phyloP scores from a whole-genome alignment of 2,329 filamentous ascomycete species.

The Neophaeococcomyces aloes region DNA sequence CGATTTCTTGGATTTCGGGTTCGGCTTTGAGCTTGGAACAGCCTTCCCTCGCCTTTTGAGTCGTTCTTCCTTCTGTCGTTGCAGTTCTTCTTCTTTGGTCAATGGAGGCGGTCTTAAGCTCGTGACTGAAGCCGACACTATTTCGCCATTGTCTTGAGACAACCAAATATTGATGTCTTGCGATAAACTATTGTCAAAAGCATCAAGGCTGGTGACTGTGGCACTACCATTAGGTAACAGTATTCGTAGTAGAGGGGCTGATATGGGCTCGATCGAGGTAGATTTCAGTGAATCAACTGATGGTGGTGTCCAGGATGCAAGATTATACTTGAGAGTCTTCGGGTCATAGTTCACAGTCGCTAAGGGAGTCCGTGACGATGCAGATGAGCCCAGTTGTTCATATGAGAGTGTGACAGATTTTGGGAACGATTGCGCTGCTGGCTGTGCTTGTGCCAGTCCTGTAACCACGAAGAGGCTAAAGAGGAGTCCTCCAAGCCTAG shows the following conservation, averaged over 20 bases:
- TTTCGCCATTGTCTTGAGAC: slow-evolving; percentile 28
- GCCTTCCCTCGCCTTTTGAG: slow-evolving; percentile 19
- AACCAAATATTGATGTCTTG: slow-evolving; percentile 33
- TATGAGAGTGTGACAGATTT: slow-evolving; percentile 20
- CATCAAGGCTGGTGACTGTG: slow-evolving; percentile 29
- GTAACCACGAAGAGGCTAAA: not conserved
- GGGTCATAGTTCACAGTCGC: slow-evolving; percentile 35
- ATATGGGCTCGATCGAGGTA: slow-evolving; percentile 35
- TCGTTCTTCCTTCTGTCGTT: slow-evolving; percentile 18
- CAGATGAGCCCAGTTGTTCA: slow-evolving; percentile 16
- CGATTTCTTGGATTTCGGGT: slow-evolving; percentile 7
- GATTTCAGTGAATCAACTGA: slow-evolving; percentile 10
- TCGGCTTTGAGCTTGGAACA: slow-evolving; percentile 16
- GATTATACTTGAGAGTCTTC: slow-evolving; percentile 26
- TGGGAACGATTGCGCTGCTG: slow-evolving; percentile 10
- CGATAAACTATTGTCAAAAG: slow-evolving; percentile 23
- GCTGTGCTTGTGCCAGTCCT: not conserved
- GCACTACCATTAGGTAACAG: slow-evolving; percentile 26
- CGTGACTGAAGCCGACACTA: slow-evolving; percentile 28
- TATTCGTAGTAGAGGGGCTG: slow-evolving; percentile 41
- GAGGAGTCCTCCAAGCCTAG: not conserved
- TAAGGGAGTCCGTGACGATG: slow-evolving; percentile 21
- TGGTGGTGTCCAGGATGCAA: slow-evolving; percentile 32
- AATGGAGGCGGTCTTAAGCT: slow-evolving; percentile 15
- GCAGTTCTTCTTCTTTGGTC: slow-evolving; percentile 15